Evolutionary conservation across 176 grass and related monocot genomes (phyloP).

Genomic region (Zizania latifolia): DNA sequence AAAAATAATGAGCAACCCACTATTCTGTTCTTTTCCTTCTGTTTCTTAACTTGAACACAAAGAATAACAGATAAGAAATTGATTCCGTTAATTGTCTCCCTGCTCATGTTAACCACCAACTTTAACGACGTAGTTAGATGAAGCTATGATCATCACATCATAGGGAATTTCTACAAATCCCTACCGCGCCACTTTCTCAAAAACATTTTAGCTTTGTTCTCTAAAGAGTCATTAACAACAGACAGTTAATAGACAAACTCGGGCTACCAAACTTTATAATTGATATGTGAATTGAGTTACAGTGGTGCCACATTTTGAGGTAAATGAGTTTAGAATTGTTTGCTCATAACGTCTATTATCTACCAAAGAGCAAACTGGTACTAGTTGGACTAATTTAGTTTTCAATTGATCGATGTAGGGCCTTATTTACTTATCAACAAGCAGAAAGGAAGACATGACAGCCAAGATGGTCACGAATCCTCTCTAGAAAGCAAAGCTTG

Average conservation of each 20-base stretch:
- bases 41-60: no score
- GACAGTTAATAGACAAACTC: not conserved
- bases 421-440: conserved; percentile 6
- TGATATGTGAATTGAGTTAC: not conserved
- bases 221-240: no score
- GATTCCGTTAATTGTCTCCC: not conserved
- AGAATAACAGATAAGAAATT: not conserved
- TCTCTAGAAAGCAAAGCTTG: conserved; percentile 13
- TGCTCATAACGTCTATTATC: not conserved
- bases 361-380: not conserved
- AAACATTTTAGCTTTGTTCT: not conserved
- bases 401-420: not conserved
- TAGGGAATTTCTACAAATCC: not conserved
- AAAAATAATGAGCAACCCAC: not conserved
- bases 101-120: conserved; percentile 4
- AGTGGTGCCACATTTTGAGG: not conserved
- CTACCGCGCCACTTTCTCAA: no score
- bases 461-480: conserved; percentile 17
- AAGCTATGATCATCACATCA: not conserved
- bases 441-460: conserved; percentile 25
- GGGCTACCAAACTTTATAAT: not conserved
- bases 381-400: conserved; percentile 3
- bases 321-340: not conserved
- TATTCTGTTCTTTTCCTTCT: no score
- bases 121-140: not conserved